Evolutionary conservation across 2,329 filamentous ascomycete genomes (phyloP).

Genomic region (Arthrobotrys entomopaga): DNA sequence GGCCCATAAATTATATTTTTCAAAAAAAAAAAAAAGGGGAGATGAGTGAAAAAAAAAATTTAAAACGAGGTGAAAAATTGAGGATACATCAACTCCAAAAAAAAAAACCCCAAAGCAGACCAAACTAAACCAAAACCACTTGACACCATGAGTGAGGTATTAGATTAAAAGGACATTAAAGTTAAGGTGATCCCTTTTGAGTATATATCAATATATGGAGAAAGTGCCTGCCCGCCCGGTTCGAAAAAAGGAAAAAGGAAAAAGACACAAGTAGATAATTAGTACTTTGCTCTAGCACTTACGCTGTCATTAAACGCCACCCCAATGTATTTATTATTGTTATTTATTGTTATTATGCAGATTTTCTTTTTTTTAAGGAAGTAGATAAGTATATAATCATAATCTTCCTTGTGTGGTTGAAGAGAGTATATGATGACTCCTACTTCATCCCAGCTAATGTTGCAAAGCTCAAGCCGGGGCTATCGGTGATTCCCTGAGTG

Average conservation of each 20-base stretch:
- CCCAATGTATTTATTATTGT: slow-evolving; percentile 15
- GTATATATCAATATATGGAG: neutral
- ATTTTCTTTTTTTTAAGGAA: neutral
- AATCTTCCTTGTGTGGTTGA: neutral
- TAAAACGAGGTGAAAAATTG: neutral
- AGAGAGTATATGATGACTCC: neutral
- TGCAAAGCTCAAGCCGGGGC: slow-evolving; percentile 44
- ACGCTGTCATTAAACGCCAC: slow-evolving; percentile 20
- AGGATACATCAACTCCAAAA: slow-evolving; percentile 1
- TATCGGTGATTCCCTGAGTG: slow-evolving; percentile 45
- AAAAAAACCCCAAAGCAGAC: slow-evolving; percentile 10
- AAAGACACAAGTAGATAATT: neutral
- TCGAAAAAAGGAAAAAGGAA: neutral
- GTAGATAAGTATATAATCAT: no score
- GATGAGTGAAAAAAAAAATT: neutral
- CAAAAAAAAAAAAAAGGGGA: no score
- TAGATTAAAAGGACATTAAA: slow-evolving; percentile 21
- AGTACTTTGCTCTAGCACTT: slow-evolving; percentile 1
- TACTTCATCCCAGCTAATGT: slow-evolving; percentile 20
- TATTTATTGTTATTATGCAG: neutral
- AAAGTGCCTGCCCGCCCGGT: slow-evolving; percentile 9
- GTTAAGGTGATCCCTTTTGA: slow-evolving; percentile 13
- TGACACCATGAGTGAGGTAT: slow-evolving; percentile 26
- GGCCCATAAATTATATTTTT: no score
- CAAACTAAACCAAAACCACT: slow-evolving; percentile 1